These are phyloP conservation scores for Trichoderma aggressivum DNA, from an alignment of 2,329 filamentous ascomycete species.

Conservation along the genomic window DNA sequence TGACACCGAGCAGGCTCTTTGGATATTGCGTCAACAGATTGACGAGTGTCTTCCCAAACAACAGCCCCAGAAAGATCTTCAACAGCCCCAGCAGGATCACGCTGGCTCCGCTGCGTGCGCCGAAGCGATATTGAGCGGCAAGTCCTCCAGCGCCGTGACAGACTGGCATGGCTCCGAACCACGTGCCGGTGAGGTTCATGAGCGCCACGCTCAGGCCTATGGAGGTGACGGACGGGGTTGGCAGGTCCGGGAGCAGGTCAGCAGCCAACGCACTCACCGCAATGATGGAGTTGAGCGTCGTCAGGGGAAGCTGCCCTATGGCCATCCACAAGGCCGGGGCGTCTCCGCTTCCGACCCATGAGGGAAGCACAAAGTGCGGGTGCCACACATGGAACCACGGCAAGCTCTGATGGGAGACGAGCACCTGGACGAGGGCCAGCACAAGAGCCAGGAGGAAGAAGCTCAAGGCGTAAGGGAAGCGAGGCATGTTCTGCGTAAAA, in stretches of 20 bases:
- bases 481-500: conserved; percentile 60
- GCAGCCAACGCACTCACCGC: conserved; percentile 76
- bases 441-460: conserved; percentile 67
- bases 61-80: conserved; percentile 72
- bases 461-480: conserved; percentile 74
- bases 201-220: conserved; percentile 76
- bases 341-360: conserved; percentile 30
- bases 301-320: conserved; percentile 84
- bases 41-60: conserved; percentile 73
- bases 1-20: conserved; percentile 71
- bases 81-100: conserved; percentile 73
- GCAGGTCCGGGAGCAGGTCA: conserved; percentile 69
- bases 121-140: conserved; percentile 87
- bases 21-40: conserved; percentile 71
- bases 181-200: conserved; percentile 83
- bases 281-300: conserved; percentile 87
- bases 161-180: conserved; percentile 93
- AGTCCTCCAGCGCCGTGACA: conserved; percentile 91
- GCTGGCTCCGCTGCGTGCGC: conserved; percentile 80
- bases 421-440: conserved; percentile 52
- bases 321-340: conserved; percentile 54
- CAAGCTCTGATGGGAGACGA: conserved; percentile 34
- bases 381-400: conserved; percentile 59
- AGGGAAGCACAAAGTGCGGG: conserved; percentile 45
- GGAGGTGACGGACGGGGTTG: conserved; percentile 67